These are phyloP conservation scores for Phytophthora nicotianae DNA, from an alignment of 352 stramenopile species.

Conservation along the genomic window DNA sequence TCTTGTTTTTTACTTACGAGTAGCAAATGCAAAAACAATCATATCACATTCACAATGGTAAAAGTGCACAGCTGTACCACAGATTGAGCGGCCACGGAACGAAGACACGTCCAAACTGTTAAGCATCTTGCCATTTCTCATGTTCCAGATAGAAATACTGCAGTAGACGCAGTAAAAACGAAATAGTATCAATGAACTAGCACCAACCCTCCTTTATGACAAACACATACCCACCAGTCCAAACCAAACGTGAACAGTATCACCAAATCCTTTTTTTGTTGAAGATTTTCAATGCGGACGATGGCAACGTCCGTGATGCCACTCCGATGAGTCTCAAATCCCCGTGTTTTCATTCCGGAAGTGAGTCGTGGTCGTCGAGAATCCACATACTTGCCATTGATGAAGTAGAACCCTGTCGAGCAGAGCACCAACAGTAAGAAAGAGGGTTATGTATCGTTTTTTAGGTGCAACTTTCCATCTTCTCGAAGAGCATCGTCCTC, in stretches of 20 bases:
- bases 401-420: conserved; percentile 58
- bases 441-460: background rate
- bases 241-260: conserved; percentile 56
- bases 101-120: conserved; percentile 33
- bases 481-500: conserved; percentile 65
- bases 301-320: conserved; percentile 35
- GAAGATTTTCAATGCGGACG: conserved; percentile 7
- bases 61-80: conserved; percentile 25
- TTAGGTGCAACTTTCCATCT: conserved; percentile 36
- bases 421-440: background rate
- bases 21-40: conserved; percentile 45
- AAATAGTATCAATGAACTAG: conserved; percentile 1
- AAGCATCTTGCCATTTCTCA: conserved; percentile 38
- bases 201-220: background rate
- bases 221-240: conserved; percentile 38
- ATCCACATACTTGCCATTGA: conserved; percentile 49
- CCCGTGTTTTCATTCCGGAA: conserved; percentile 60
- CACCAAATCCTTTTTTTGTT: conserved; percentile 3
- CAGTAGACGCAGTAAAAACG: background rate
- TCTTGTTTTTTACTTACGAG: conserved; percentile 39
- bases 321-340: conserved; percentile 40
- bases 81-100: conserved; percentile 34
- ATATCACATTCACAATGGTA: background rate
- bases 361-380: conserved; percentile 45
- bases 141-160: conserved; percentile 57